phyloP scores from a whole-genome alignment of 139 green algal genomes.

The Chlorella sp. region DNA sequence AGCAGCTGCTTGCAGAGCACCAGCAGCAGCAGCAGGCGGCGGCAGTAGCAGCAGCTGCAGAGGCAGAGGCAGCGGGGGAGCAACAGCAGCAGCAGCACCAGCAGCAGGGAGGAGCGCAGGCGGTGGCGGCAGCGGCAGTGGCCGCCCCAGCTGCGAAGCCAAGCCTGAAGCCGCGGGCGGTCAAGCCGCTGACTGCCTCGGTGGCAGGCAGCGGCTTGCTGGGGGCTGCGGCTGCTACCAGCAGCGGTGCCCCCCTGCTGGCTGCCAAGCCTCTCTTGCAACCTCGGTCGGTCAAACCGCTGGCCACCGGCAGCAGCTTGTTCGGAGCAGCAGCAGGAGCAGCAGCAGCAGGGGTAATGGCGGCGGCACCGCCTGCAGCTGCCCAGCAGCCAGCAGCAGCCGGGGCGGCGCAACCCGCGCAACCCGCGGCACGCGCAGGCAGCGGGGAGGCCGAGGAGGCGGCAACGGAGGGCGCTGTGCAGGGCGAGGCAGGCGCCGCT shows the following conservation, averaged over 20 bases:
- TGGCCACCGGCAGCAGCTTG: constrained; percentile 4
- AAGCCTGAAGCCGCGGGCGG: constrained; percentile 11
- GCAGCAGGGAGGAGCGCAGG: not conserved
- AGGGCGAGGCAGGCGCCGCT: not conserved
- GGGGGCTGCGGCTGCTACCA: not conserved
- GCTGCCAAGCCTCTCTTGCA: constrained; percentile 3
- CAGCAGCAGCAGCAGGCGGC: not conserved
- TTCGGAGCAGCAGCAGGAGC: not conserved
- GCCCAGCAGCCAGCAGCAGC: not conserved
- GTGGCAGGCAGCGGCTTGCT: not conserved
- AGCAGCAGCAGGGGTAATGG: not conserved
- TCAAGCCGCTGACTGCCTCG: constrained; percentile 31
- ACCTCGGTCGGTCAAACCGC: constrained; percentile 8
- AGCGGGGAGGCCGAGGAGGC: not conserved
- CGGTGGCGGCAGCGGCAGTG: not conserved
- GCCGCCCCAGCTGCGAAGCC: not conserved
- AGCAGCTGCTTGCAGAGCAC: not conserved
- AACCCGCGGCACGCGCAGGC: not conserved
- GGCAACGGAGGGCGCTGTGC: not conserved
- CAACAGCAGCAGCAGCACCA: not conserved
- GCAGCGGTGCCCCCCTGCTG: not conserved
- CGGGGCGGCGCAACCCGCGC: not conserved
- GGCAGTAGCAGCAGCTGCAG: not conserved
- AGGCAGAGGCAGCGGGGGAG: not conserved
- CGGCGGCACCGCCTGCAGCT: not conserved